phyloP scores from a whole-genome alignment of 176 grass and related monocot genomes.

The Oryza punctata region DNA sequence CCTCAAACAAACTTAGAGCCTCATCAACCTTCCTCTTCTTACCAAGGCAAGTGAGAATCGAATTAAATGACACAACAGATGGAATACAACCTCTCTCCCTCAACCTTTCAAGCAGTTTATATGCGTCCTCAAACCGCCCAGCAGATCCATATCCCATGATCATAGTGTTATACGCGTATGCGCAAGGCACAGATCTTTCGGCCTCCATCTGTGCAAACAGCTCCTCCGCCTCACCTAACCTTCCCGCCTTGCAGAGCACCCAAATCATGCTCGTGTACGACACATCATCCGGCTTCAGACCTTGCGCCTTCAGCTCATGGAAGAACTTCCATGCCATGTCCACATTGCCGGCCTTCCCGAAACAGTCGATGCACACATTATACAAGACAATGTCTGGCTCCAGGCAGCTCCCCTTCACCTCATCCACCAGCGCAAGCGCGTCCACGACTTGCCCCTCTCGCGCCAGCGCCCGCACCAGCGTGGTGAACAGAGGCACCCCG shows the following conservation, averaged over 20 bases:
- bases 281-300: constrained; percentile 74
- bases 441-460: constrained; percentile 56
- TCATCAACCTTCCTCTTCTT: constrained; percentile 73
- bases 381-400: constrained; percentile 77
- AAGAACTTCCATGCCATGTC: constrained; percentile 98
- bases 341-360: constrained; percentile 87
- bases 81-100: constrained; percentile 93
- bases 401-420: constrained; percentile 81
- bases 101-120: constrained; percentile 65
- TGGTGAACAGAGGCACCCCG: constrained; percentile 76
- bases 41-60: constrained; percentile 82
- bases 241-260: constrained; percentile 78
- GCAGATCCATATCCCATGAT: constrained; percentile 89
- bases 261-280: constrained; percentile 91
- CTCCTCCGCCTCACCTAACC: constrained; percentile 68
- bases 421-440: constrained; percentile 63
- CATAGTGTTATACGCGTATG: constrained; percentile 86
- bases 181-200: constrained; percentile 66
- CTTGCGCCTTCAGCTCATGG: constrained; percentile 73
- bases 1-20: constrained; percentile 62
- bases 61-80: constrained; percentile 89
- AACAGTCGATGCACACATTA: constrained; percentile 91
- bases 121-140: constrained; percentile 70
- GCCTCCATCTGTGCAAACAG: constrained; percentile 76
- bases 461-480: constrained; percentile 63